Evolutionary conservation across 2,329 filamentous ascomycete species (phyloP).

Genomic region (Ophiostoma montium): DNA sequence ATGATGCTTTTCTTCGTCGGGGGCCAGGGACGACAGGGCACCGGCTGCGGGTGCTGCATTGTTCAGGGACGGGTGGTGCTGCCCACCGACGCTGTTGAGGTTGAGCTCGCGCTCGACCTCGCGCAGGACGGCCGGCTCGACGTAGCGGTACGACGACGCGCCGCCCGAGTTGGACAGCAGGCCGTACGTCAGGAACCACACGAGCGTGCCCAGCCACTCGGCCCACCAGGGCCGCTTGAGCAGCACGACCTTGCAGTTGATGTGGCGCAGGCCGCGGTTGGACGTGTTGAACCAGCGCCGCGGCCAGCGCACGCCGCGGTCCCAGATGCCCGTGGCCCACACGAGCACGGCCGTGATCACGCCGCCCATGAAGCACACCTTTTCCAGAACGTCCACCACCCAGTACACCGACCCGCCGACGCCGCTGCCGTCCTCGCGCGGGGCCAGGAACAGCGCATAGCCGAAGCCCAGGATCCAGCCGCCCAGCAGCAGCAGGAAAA

Average conservation of each 20-base stretch:
- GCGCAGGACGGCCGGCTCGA: conserved; percentile 49
- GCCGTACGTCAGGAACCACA: conserved; percentile 66
- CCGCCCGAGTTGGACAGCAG: conserved; percentile 53
- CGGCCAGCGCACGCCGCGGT: conserved; percentile 87
- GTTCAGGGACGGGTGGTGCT: conserved; percentile 24
- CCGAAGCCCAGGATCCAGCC: conserved; percentile 75
- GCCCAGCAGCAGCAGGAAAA: conserved; percentile 69
- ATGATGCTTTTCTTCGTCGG: conserved; percentile 11
- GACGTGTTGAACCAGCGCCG: conserved; percentile 78
- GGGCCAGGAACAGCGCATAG: conserved; percentile 86
- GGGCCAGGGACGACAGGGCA: background rate
- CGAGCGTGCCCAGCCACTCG: conserved; percentile 57
- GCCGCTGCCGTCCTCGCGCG: conserved; percentile 84
- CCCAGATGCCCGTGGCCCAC: conserved; percentile 94
- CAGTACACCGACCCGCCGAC: conserved; percentile 92
- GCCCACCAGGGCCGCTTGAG: conserved; percentile 71
- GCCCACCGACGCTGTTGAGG: conserved; percentile 23
- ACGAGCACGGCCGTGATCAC: conserved; percentile 75
- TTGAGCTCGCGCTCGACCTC: conserved; percentile 47
- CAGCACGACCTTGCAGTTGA: conserved; percentile 94
- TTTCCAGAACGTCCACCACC: conserved; percentile 82
- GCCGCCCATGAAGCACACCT: conserved; percentile 82
- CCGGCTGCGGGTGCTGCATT: conserved; percentile 10
- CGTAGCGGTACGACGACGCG: conserved; percentile 55
- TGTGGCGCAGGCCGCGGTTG: conserved; percentile 76